phyloP scores from a whole-genome alignment of 805 yeast species.

The Candida alai region DNA sequence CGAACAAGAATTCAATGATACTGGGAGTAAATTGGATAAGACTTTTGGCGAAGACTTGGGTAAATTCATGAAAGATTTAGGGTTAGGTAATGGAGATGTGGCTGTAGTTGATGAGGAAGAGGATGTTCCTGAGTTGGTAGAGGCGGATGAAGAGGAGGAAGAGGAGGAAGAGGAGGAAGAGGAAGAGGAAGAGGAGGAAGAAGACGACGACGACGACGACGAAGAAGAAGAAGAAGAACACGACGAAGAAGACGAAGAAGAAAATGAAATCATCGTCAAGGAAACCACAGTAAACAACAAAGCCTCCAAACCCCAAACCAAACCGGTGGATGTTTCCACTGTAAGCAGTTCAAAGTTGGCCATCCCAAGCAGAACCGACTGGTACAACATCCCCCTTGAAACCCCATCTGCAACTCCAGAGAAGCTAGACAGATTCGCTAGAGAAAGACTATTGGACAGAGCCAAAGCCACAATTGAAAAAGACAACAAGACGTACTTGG shows the following conservation, averaged over 20 bases:
- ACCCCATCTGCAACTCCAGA: conserved; percentile 22
- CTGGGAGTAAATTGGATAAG: conserved; percentile 33
- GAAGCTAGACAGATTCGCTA: conserved; percentile 48
- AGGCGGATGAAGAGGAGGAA: conserved; percentile 36
- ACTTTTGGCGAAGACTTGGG: conserved; percentile 52
- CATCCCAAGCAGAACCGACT: conserved; percentile 63
- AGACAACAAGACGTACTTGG: conserved; percentile 69
- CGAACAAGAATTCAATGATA: conserved; percentile 49
- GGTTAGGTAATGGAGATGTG: conserved; percentile 45
- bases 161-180: conserved; percentile 19
- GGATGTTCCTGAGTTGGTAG: conserved; percentile 19
- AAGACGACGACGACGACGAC: conserved; percentile 17
- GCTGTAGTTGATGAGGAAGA: conserved; percentile 27
- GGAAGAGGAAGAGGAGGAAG: conserved; percentile 16
- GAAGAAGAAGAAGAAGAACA: conserved; percentile 18
- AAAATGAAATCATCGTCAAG: conserved; percentile 14
- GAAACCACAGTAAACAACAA: conserved; percentile 17
- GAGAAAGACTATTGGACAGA: conserved; percentile 57
- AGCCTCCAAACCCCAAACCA: conserved; percentile 17
- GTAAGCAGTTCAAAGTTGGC: conserved; percentile 54
- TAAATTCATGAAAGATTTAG: conserved; percentile 63
- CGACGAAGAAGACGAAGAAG: conserved; percentile 23
- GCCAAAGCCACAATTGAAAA: conserved; percentile 63
- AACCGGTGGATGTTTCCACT: conserved; percentile 38
- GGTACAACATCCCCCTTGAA: conserved; percentile 61